Base-by-base conservation (phyloP, 2,329 filamentous ascomycete species). In the Drechslerella dactyloides region DNA sequence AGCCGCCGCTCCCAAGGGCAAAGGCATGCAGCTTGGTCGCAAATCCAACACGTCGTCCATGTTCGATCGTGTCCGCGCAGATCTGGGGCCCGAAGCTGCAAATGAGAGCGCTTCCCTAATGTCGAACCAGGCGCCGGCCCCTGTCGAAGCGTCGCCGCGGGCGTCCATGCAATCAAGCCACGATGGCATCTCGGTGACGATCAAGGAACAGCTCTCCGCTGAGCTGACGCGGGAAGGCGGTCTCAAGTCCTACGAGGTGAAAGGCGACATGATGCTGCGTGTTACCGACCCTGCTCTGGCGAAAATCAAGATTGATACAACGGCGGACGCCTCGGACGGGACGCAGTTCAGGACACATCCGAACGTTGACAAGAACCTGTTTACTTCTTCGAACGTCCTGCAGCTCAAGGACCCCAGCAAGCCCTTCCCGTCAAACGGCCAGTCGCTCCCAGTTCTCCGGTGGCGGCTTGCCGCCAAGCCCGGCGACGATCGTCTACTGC, bases 21-120 rank as follows among this genome's bases (percentile, higher is more conserved):
- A 99, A 84, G 94, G 94, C 76, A 99, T 99, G 96, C 93, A 97
- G 81, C 84, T 99, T 65, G 94, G 94, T 81, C 97, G 97, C 84
- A 99, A 99, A 83, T 96, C 91, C 72, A 97, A 97, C 84, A 93
- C 91, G 21, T 96, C 90, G 30, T 93, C 96, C 80, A 96, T 97
- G 85, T 97, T 96, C 79, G 93, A 97, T 81, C 90, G 93, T 77
- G 93, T 99, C 35, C 89, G 92, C 75, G 91, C 90, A 69, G 93
- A 97, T 75, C 84, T 97, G 78, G 93, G 92, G n/a, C 85, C 89
- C 40, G 91, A 96, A 78, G 87, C 87, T 13, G 50, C 48, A 10
- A 40, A 92, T 96, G 78, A 88, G 92, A 66, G 81, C 81, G 62
- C 81, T 81, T 35, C 76, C n/a, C 61, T 81, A 82, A 48, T 91